Conservation (phyloP, 192 early-diverging fungal species). For the Backusella psychrophila region DNA sequence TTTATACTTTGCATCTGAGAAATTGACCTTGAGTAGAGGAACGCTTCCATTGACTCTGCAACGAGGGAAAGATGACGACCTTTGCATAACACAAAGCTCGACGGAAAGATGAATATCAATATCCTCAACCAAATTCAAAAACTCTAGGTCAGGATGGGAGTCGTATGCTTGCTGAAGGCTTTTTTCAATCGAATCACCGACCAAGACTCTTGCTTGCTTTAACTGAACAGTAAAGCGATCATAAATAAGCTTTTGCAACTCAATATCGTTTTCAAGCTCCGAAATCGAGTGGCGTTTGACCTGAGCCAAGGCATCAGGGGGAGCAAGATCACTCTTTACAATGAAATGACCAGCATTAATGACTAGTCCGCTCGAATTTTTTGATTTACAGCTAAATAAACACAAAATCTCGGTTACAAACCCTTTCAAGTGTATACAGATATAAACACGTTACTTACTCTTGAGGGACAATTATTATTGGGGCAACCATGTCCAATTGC, state of each 20-base stretch:
- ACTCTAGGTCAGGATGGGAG: conserved; percentile 42
- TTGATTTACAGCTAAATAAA: conserved; percentile 35
- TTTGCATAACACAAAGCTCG: conserved; percentile 71
- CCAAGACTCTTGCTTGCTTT: conserved; percentile 64
- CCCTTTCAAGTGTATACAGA: neutral
- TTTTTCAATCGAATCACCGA: conserved; percentile 46
- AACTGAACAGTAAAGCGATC: conserved; percentile 76
- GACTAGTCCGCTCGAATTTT: conserved; percentile 57
- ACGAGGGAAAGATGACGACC: conserved; percentile 58
- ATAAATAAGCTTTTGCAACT: conserved; percentile 72
- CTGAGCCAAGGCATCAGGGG: conserved; percentile 60
- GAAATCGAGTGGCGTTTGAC: conserved; percentile 66
- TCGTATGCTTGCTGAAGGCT: conserved; percentile 8
- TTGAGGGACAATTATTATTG: conserved; percentile 79
- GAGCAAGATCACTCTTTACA: conserved; percentile 70
- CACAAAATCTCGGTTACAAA: neutral
- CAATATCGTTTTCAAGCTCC: conserved; percentile 52
- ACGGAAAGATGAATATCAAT: conserved; percentile 67
- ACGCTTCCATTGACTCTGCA: conserved; percentile 67
- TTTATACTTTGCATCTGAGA: conserved; percentile 84
- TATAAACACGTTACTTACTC: conserved; percentile 14
- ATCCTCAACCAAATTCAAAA: conserved; percentile 77
- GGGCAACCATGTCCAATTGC: conserved; percentile 80
- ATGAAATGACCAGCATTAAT: conserved; percentile 80
- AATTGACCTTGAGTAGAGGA: conserved; percentile 69